phyloP scores from a whole-genome alignment of 2,329 filamentous ascomycete species.

The Chaetomium strumarium region DNA sequence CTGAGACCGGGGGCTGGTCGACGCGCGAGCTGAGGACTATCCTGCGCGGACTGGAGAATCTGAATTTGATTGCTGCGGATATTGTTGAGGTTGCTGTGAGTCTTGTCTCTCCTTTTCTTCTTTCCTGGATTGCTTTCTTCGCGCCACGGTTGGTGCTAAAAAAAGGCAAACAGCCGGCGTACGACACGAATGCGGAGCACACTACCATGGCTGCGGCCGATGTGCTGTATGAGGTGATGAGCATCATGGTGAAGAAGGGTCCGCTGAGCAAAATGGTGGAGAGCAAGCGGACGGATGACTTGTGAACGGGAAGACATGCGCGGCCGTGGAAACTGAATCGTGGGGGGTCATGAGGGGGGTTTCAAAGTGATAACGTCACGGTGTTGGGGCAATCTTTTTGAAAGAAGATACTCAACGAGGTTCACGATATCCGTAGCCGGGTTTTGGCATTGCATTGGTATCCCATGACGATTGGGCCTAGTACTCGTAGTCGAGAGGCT shows the following conservation, averaged over 20 bases:
- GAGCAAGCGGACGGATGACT: conserved; percentile 11
- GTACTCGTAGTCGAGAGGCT: not conserved
- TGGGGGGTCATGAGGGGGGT: no score
- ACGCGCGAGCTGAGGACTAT: conserved; percentile 69
- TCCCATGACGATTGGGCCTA: no score
- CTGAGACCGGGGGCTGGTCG: conserved; percentile 71
- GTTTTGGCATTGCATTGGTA: no score
- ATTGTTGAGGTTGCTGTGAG: conserved; percentile 64
- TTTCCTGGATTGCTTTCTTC: no score
- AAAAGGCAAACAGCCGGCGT: conserved; percentile 46
- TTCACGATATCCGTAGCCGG: no score
- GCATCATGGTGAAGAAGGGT: conserved; percentile 74
- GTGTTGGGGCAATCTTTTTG: no score
- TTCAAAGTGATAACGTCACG: no score
- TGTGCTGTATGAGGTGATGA: conserved; percentile 72
- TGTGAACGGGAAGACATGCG: no score
- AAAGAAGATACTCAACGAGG: no score
- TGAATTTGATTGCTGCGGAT: conserved; percentile 65
- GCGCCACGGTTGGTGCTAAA: not conserved
- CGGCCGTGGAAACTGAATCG: no score
- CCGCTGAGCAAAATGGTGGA: conserved; percentile 21
- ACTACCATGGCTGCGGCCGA: conserved; percentile 70
- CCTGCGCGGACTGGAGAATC: conserved; percentile 59
- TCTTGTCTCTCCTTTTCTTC: conserved; percentile 10
- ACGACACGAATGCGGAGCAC: conserved; percentile 66